Evolutionary conservation across 192 early-diverging fungal species (phyloP).

Genomic region (Helicostylum pulchrum): DNA sequence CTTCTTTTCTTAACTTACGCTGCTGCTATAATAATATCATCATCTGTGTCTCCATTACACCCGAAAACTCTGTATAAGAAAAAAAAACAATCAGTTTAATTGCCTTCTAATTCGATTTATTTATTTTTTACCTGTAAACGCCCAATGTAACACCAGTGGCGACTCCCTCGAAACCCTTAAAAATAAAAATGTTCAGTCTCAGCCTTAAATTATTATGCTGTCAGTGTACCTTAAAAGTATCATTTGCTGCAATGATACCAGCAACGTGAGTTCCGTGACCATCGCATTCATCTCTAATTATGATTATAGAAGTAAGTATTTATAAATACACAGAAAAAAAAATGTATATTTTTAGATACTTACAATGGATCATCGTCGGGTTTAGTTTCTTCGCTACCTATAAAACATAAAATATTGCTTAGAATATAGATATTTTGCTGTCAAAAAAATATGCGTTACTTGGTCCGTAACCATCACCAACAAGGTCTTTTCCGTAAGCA

Average conservation of each 20-base stretch:
- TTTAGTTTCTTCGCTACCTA: background rate
- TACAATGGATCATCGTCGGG: conserved; percentile 26
- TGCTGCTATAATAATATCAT: conserved; percentile 59
- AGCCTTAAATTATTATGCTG: background rate
- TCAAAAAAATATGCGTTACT: background rate
- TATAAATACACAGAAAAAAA: background rate
- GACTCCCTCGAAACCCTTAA: conserved; percentile 51
- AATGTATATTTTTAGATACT: background rate
- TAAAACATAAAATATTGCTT: conserved; percentile 3
- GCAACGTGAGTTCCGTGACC: conserved; percentile 69
- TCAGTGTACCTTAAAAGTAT: conserved; percentile 3
- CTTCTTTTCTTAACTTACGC: background rate
- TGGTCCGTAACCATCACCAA: conserved; percentile 53
- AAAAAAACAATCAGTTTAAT: background rate
- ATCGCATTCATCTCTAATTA: conserved; percentile 26
- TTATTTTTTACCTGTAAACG: conserved; percentile 55
- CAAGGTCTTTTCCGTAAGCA: conserved; percentile 60
- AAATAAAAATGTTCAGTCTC: conserved; percentile 8
- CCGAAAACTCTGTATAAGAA: conserved; percentile 73
- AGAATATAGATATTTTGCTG: too few relatives aligned
- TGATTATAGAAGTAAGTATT: background rate
- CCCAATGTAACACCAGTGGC: conserved; percentile 64
- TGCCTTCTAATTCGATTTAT: background rate
- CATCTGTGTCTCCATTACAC: conserved; percentile 62
- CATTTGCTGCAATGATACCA: conserved; percentile 50